A percentile compares a stretch with the other conserved stretches of the same genome.
Conservation (phyloP, 805 yeast genomes). For the Kluyveromyces wickerhamii region DNA sequence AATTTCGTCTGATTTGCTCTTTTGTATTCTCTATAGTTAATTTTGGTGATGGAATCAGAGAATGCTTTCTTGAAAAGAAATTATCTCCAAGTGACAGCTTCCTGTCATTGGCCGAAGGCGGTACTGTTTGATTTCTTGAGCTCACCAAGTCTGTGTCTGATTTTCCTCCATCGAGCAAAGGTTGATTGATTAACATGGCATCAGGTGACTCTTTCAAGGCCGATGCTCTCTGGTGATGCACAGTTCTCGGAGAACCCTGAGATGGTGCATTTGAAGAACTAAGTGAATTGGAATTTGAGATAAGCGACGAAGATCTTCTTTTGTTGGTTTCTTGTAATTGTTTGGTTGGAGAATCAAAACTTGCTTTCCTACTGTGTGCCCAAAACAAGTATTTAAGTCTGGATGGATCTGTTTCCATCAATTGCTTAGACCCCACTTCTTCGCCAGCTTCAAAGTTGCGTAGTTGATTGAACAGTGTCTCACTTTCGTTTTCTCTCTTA, state of each 20-base stretch:
- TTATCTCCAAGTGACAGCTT: too few relatives aligned
- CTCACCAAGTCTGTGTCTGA: neutral
- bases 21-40: slow-evolving; percentile 16
- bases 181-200: neutral
- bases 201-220: slow-evolving; percentile 1
- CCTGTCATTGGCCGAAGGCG: too few relatives aligned
- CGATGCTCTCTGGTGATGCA: slow-evolving; percentile 1
- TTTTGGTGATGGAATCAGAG: slow-evolving; percentile 9
- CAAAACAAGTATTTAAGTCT: neutral
- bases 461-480: slow-evolving; percentile 10
- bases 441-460: neutral
- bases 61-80: slow-evolving; percentile 1
- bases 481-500: slow-evolving; percentile 8
- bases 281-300: neutral
- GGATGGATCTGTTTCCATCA: neutral
- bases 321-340: neutral
- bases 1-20: slow-evolving; percentile 25
- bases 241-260: slow-evolving; percentile 1
- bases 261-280: neutral
- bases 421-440: too few relatives aligned
- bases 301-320: neutral
- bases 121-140: too few relatives aligned
- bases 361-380: neutral
- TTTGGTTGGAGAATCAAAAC: slow-evolving; percentile 1
- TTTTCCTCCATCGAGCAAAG: neutral